These are phyloP conservation scores for Eleusine indica DNA, from an alignment of 176 grass and related monocot genomes.

Conservation along the genomic window DNA sequence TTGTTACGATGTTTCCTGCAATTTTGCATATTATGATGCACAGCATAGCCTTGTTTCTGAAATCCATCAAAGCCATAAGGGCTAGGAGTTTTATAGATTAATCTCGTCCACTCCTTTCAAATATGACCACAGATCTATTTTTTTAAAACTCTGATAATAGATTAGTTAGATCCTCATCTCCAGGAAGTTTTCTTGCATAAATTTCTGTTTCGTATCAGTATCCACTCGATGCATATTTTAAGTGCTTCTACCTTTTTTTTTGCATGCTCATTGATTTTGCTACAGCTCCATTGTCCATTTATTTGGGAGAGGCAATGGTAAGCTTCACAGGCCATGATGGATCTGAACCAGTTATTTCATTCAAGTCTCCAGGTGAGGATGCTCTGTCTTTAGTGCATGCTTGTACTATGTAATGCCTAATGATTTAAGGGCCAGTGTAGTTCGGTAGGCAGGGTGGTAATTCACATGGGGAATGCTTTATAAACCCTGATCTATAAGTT, in stretches of 20 bases:
- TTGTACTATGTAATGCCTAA: slow-evolving; percentile 5
- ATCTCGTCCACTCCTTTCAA: background rate
- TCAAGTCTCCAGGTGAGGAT: slow-evolving; percentile 30
- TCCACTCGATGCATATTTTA: background rate
- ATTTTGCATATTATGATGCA: background rate
- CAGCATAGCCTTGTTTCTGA: background rate
- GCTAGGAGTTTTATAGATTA: background rate
- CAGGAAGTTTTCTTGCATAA: background rate
- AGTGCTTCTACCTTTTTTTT: background rate
- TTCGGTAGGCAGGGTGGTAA: background rate
- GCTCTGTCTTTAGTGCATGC: background rate
- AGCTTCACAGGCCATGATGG: background rate
- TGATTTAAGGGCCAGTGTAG: background rate
- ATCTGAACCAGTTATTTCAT: slow-evolving; percentile 5
- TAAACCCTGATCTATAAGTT: background rate
- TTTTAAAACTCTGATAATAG: background rate
- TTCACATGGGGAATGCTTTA: background rate
- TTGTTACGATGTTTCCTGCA: background rate
- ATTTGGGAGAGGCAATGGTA: background rate
- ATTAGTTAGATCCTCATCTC: background rate
- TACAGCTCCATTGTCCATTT: background rate
- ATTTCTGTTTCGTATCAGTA: background rate
- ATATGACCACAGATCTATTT: background rate
- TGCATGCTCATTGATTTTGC: background rate
- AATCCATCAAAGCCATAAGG: background rate